Evolutionary conservation across 345 rosid species (phyloP).

Genomic region (Boechera divaricarpa): DNA sequence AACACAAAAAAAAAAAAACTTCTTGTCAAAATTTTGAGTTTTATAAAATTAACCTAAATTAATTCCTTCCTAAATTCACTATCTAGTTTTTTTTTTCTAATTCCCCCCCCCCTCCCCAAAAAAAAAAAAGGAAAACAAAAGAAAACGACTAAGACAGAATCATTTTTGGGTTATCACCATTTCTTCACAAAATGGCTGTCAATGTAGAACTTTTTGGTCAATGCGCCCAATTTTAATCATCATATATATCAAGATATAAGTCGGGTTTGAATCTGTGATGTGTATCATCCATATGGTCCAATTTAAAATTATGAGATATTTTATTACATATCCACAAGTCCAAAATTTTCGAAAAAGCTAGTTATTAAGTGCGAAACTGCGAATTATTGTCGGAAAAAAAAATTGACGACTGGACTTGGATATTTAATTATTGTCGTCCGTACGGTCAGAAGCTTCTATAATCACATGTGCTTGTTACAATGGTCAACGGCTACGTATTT

Average conservation of each 20-base stretch:
- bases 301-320: conserved; percentile 10
- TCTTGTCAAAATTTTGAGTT: conserved; percentile 28
- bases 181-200: conserved; percentile 3
- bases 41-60: conserved; percentile 32
- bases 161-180: background rate
- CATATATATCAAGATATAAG: background rate
- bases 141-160: background rate
- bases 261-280: conserved; percentile 10
- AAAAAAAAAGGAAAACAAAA: background rate
- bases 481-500: conserved; percentile 29
- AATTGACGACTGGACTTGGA: conserved; percentile 34
- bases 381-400: conserved; percentile 16
- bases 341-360: background rate
- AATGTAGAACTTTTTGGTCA: background rate
- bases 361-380: conserved; percentile 13
- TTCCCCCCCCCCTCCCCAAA: too few species aligned
- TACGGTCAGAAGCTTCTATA: conserved; percentile 44
- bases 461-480: conserved; percentile 13
- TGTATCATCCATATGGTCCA: background rate
- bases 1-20: background rate
- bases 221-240: background rate
- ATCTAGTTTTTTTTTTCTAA: background rate
- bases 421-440: conserved; percentile 32
- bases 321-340: conserved; percentile 14
- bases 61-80: background rate